Conservation (phyloP, 352 stramenopile species). For the Phytophthora litchii region DNA sequence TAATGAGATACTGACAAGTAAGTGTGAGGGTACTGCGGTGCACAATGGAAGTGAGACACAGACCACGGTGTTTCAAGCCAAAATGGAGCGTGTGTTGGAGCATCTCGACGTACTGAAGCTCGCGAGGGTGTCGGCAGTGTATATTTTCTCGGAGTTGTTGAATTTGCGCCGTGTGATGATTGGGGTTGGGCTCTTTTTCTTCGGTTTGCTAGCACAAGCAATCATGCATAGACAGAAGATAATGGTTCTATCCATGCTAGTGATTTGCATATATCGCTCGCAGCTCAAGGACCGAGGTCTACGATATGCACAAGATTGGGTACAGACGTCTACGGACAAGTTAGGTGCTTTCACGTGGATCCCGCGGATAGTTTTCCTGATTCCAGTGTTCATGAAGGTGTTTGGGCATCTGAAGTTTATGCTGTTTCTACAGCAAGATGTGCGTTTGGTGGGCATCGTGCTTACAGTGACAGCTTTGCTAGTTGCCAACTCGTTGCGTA, state of each 20-base stretch:
- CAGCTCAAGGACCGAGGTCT: constrained; percentile 48
- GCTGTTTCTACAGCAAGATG: constrained; percentile 69
- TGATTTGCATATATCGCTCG: constrained; percentile 69
- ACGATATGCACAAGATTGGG: constrained; percentile 49
- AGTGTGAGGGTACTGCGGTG: constrained; percentile 12
- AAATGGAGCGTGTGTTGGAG: constrained; percentile 56
- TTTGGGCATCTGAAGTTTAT: constrained; percentile 79
- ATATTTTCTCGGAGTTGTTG: constrained; percentile 62
- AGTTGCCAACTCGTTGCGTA: constrained; percentile 42
- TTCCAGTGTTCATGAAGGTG: constrained; percentile 74
- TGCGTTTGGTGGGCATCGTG: constrained; percentile 43
- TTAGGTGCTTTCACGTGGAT: constrained; percentile 62
- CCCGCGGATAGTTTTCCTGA: constrained; percentile 49
- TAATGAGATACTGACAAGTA: constrained; percentile 8
- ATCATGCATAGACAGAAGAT: constrained; percentile 74
- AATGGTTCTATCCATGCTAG: constrained; percentile 74
- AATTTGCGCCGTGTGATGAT: constrained; percentile 51
- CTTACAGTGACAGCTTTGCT: constrained; percentile 38
- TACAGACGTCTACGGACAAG: constrained; percentile 68
- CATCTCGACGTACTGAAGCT: constrained; percentile 67
- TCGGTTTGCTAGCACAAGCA: constrained; percentile 57
- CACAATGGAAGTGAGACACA: constrained; percentile 8
- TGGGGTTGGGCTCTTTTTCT: constrained; percentile 52
- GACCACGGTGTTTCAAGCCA: constrained; percentile 56
- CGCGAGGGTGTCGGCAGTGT: constrained; percentile 49